Evolutionary conservation across 1,139 yeast species (phyloP).

Genomic region (Meyerozyma athensensis): DNA sequence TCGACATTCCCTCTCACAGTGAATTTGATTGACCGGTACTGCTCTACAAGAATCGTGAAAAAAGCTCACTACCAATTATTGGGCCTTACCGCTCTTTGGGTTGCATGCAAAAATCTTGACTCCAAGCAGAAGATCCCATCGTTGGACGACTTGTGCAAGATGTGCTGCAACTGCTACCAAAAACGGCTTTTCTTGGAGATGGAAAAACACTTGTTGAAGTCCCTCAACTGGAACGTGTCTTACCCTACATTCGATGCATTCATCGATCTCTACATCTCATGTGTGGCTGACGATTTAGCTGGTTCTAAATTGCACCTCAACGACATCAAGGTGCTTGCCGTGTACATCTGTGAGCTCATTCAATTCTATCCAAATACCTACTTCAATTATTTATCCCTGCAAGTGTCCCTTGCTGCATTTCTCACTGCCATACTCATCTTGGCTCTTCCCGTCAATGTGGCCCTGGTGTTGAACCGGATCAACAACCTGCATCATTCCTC

Average conservation of each 20-base stretch:
- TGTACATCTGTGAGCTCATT: conserved; percentile 60
- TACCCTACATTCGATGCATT: conserved; percentile 60
- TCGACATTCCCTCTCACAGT: conserved; percentile 54
- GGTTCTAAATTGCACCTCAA: conserved; percentile 27
- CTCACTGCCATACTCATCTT: conserved; percentile 10
- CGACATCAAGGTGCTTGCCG: conserved; percentile 51
- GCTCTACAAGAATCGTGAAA: conserved; percentile 45
- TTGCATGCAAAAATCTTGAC: conserved; percentile 68
- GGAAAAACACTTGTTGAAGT: conserved; percentile 63
- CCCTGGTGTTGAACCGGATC: conserved; percentile 2
- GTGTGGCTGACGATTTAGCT: conserved; percentile 18
- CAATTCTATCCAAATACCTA: conserved; percentile 59
- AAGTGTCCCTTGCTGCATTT: conserved; percentile 54
- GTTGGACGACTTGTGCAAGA: conserved; percentile 48
- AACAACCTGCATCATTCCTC: conserved; percentile 2
- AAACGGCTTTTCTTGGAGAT: conserved; percentile 58
- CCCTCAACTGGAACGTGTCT: conserved; percentile 52
- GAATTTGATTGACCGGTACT: conserved; percentile 49
- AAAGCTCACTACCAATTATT: conserved; percentile 60
- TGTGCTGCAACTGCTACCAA: conserved; percentile 62
- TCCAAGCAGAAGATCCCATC: conserved; percentile 63
- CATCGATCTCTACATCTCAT: conserved; percentile 43
- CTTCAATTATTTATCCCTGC: conserved; percentile 50
- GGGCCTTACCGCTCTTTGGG: conserved; percentile 72
- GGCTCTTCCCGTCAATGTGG: conserved; percentile 9